Base-by-base conservation (phyloP, 2,329 filamentous ascomycete genomes). In the Aspergillus sp. region DNA sequence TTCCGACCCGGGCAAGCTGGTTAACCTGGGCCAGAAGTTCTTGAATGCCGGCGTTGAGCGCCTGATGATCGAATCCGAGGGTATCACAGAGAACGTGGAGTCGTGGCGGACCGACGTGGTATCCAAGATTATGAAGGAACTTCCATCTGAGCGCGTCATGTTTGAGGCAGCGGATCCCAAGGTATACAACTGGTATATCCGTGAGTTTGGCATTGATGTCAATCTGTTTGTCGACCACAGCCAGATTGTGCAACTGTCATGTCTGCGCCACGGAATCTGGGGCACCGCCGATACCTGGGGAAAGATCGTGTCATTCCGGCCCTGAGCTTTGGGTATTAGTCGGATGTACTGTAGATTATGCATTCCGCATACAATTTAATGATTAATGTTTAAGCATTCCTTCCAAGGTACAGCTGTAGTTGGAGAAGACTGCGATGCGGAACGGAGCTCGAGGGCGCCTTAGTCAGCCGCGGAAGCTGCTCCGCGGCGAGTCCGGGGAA, bases 1-100 rank as follows among this genome's bases (percentile, higher is more conserved):
- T 11, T 80, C 77, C 4, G 81, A 83, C 61, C 80, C 81, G 0
- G 72, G 73, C 14, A 82, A 81, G 60, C 67, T 85, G 31, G 75
- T 84, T 20, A 78, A 80, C 56, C 67, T 84, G 62, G 82, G 80
- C 11, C 79, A 73, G 59, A 73, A 74, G 47, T 85, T 85, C 62
- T 74, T 85, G 16, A 75, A 81, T 18, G 79, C 75, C 0, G 83
- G 82, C 0, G 82, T 85, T 3, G 82, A 85, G 68, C 73, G 82
- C 9, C 75, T 85, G 65, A 85, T 85, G 82, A 83, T 85, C 56
- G 82, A 86, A 66, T 84, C 81, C n/a, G 82, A 85, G 70, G 83
- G 83, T 0, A 85, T 85, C 63, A 85, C 83, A 0, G 82, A 85
- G 73, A 85, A 85, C 55, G 82, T 85, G 6, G 74, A 71, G 54